phyloP scores from a whole-genome alignment of 192 early-diverging fungal genomes.

The Coemansia sp. region DNA sequence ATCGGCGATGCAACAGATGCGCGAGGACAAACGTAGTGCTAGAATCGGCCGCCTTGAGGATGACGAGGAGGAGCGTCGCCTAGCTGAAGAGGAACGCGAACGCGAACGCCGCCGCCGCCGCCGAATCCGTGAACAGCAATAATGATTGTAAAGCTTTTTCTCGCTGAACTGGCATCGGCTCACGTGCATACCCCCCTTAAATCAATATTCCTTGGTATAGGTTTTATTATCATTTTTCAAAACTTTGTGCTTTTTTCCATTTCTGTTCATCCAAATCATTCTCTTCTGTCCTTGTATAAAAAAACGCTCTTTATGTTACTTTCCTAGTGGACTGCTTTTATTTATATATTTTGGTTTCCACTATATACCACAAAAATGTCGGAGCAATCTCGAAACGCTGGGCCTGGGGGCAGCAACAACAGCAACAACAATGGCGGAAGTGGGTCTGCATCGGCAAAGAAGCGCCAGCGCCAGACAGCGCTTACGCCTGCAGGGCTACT shows the following conservation, averaged over 20 bases:
- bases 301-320: not conserved
- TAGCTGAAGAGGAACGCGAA: constrained; percentile 26
- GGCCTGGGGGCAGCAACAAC: not conserved
- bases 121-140: constrained; percentile 7
- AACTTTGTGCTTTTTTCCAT: not conserved
- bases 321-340: not conserved
- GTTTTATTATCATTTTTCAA: not conserved
- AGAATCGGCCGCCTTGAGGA: constrained; percentile 42
- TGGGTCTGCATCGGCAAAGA: constrained; percentile 18
- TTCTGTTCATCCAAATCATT: not conserved
- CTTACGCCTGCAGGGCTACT: constrained; percentile 28
- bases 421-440: not conserved
- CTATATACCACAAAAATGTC: not conserved
- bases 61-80: constrained; percentile 39
- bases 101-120: constrained; percentile 24
- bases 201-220: not conserved
- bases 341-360: not conserved
- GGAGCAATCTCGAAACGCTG: not conserved
- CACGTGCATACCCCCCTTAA: constrained; percentile 5
- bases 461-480: constrained; percentile 24
- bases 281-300: not conserved
- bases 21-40: constrained; percentile 46
- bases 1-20: constrained; percentile 45
- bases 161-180: not conserved
- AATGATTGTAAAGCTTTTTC: not conserved